A percentile compares a stretch with the other conserved stretches of the same genome.
Evolutionary conservation across 2,329 filamentous ascomycete genomes (phyloP).

Genomic region (Fusarium sp.): DNA sequence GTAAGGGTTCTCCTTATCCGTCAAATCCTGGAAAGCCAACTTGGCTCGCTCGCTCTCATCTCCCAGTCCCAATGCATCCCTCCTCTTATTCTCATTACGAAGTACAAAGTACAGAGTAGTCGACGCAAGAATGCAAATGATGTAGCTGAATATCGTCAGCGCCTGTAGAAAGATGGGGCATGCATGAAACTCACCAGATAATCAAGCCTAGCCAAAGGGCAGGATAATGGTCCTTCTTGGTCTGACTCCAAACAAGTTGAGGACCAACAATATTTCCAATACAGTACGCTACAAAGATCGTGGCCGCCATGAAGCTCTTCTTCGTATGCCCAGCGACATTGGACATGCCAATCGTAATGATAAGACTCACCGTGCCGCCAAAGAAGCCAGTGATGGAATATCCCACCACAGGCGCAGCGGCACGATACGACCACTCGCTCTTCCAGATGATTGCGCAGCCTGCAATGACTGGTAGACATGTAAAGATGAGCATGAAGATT

Average conservation of each 20-base stretch:
- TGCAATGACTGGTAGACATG: slow-evolving; percentile 79
- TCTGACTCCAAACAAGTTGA: slow-evolving; percentile 75
- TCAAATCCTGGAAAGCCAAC: slow-evolving; percentile 75
- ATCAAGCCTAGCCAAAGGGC: slow-evolving; percentile 78
- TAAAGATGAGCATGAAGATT: slow-evolving; percentile 72
- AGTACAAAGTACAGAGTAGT: slow-evolving; percentile 69
- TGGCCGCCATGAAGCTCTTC: slow-evolving; percentile 80
- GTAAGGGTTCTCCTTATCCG: slow-evolving; percentile 75
- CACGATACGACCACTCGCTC: slow-evolving; percentile 70
- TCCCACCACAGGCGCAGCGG: slow-evolving; percentile 74
- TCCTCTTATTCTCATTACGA: slow-evolving; percentile 66
- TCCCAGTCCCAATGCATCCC: slow-evolving; percentile 57
- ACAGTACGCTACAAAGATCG: slow-evolving; percentile 80
- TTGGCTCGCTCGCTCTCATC: slow-evolving; percentile 72
- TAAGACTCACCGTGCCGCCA: slow-evolving; percentile 73
- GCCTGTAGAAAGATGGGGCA: neutral
- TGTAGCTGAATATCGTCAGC: slow-evolving; percentile 63
- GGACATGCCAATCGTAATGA: slow-evolving; percentile 65
- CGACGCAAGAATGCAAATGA: slow-evolving; percentile 72
- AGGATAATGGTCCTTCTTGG: slow-evolving; percentile 75
- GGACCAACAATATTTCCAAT: slow-evolving; percentile 82
- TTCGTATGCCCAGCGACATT: slow-evolving; percentile 83
- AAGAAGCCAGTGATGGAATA: slow-evolving; percentile 81
- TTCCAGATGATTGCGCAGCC: slow-evolving; percentile 83
- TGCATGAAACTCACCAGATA: slow-evolving; percentile 57